Evolutionary conservation across 805 yeast species (phyloP).

Genomic region (Saccharomycopsis oosterbeekiorum): DNA sequence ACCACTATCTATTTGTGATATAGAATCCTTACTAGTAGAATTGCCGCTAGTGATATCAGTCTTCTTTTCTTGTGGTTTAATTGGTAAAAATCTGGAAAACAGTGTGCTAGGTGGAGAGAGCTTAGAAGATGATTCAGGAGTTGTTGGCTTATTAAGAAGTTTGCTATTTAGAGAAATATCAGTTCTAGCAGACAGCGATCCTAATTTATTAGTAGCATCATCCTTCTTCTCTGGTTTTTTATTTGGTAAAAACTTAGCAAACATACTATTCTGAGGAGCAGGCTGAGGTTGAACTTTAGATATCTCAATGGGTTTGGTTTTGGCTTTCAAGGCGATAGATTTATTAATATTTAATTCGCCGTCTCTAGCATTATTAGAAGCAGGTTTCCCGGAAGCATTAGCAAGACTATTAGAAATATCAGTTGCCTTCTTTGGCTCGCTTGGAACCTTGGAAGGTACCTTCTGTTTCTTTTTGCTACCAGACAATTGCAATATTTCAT

Average conservation of each 20-base stretch:
- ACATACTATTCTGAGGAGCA: neutral
- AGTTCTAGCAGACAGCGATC: neutral
- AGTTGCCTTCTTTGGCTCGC: neutral
- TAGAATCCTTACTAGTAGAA: neutral
- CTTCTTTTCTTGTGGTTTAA: neutral
- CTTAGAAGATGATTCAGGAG: neutral
- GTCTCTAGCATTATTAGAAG: neutral
- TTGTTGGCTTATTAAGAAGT: neutral
- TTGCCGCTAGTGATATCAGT: neutral
- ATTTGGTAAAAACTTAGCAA: neutral
- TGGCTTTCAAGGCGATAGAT: neutral
- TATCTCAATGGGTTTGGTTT: neutral
- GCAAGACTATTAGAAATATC: neutral
- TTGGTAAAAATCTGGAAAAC: neutral
- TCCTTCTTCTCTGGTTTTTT: neutral
- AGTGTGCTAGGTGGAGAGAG: neutral
- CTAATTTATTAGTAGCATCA: neutral
- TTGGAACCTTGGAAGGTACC: neutral
- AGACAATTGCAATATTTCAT: conserved; percentile 2
- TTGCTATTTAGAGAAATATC: neutral
- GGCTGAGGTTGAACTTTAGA: neutral
- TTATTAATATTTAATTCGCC: neutral
- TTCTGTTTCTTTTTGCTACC: neutral
- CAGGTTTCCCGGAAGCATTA: neutral
- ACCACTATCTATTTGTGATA: neutral